Conservation (phyloP, 129 eudicot genomes). For the carrot (Daucus carota) region DNA sequence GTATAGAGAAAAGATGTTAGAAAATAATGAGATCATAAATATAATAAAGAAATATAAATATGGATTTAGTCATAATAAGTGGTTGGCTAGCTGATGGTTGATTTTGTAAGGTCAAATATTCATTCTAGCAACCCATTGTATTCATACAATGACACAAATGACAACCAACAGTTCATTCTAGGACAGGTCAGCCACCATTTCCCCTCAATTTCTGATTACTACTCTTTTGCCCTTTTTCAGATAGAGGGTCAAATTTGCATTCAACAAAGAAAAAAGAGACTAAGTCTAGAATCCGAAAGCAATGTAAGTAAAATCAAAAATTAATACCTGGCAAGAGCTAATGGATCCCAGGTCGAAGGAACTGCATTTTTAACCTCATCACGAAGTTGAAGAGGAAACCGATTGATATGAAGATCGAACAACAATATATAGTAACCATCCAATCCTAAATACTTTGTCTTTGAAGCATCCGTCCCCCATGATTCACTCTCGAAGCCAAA, state of each 20-base stretch:
- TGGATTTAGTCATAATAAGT: constrained; percentile 3
- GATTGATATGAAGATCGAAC: constrained; percentile 55
- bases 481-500: constrained; percentile 75
- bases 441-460: constrained; percentile 58
- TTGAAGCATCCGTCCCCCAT: constrained; percentile 77
- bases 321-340: constrained; percentile 77
- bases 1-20: not conserved
- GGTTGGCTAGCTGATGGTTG: constrained; percentile 4
- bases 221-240: not conserved
- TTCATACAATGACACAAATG: not conserved
- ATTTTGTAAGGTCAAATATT: constrained; percentile 1
- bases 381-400: constrained; percentile 59
- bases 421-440: constrained; percentile 72
- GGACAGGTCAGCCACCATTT: not conserved
- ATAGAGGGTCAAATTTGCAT: not conserved
- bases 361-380: constrained; percentile 73
- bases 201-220: not conserved
- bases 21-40: constrained; percentile 2
- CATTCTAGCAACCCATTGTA: not conserved
- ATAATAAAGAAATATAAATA: not conserved
- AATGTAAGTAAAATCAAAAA: not conserved
- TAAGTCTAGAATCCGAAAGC: not conserved
- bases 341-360: constrained; percentile 90
- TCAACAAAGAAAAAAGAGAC: not conserved
- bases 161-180: not conserved